phyloP scores from a whole-genome alignment of 345 rosid genomes.

The Excoecaria agallocha region DNA sequence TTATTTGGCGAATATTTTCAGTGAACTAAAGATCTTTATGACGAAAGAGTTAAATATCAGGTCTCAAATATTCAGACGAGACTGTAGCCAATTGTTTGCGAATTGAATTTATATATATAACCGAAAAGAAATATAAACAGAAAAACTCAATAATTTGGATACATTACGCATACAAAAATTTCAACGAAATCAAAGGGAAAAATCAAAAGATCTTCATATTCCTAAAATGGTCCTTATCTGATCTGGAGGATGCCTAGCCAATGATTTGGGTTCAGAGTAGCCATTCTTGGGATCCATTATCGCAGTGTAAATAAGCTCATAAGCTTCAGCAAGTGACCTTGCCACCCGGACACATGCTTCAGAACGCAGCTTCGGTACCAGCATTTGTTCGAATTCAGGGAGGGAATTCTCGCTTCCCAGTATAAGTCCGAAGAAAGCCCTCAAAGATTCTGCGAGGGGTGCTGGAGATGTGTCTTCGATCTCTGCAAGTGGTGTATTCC shows the following conservation, averaged over 20 bases:
- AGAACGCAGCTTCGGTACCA: conserved; percentile 85
- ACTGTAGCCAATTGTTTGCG: too few relatives aligned
- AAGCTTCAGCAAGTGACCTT: conserved; percentile 68
- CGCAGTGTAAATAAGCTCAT: conserved; percentile 67
- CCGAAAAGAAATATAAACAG: too few relatives aligned
- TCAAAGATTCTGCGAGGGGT: conserved; percentile 66
- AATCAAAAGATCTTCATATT: conserved; percentile 39
- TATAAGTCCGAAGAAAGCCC: conserved; percentile 78
- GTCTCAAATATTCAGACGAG: too few relatives aligned
- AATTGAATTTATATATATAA: too few relatives aligned
- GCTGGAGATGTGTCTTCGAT: conserved; percentile 64
- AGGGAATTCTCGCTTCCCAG: conserved; percentile 81
- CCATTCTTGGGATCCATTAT: conserved; percentile 71
- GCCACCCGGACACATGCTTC: conserved; percentile 73
- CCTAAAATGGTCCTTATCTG: conserved; percentile 94
- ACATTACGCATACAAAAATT: neutral
- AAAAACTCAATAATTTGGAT: too few relatives aligned
- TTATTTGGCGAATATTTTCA: too few relatives aligned
- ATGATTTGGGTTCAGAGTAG: conserved; percentile 74
- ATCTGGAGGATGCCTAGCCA: conserved; percentile 94
- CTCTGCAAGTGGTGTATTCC: conserved; percentile 44
- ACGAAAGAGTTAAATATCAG: too few relatives aligned
- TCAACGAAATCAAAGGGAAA: neutral
- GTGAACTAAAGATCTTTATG: too few relatives aligned
- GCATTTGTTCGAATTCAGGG: conserved; percentile 90